Evolutionary conservation across 2,329 filamentous ascomycete species (phyloP), one percentile per base, ranked within the genome.

Genomic region (Ophiognomonia clavigignenti-juglandacearum): DNA sequence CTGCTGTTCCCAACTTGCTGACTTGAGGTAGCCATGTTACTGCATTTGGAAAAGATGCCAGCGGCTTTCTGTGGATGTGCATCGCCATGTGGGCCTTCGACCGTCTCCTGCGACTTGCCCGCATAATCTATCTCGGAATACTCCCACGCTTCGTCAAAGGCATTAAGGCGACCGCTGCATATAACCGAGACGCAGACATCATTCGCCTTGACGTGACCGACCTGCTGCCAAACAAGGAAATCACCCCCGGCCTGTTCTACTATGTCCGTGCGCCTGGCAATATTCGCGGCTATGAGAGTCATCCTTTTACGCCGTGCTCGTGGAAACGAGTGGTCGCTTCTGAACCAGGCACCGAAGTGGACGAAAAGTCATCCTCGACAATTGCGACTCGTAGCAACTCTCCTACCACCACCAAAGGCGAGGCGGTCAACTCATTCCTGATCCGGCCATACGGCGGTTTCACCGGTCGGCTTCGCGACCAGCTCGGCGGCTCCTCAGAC

Each of bases 51-150:
- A 22, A 3, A 23, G 18, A 16, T 14, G 32, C 32, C n/a, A 14
- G 19, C 14, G 22, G 18, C 22, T 41, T 40, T 16, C 44, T 46
- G 8, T 46, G 26, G 36, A 36, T 37, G 1, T 19, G 40, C 2
- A 32, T 46, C 13, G 44, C 44, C 7, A 35, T 45, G 13, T 45
- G 43, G 43, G 22, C 26, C 18, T 36, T 45, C 2, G 43, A 45
- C 35, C 43, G 43, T 10, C 8, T 45, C 19, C 4, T 45, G 26
- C 31, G 43, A 19, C 2, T 26, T 24, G 16, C 4, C 20, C 29
- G 36, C 16, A 16, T 34, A 31, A 10, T 31, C n/a, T n/a, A n/a
- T n/a, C n/a, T n/a, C n/a, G n/a, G n/a, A 13, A n/a, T 31, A 13
- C 11, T 31, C 4, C 29, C n/a, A 4, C n/a, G 29, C 19, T n/a